phyloP scores from a whole-genome alignment of 208 protist species.

The Trypanosoma vivax region DNA sequence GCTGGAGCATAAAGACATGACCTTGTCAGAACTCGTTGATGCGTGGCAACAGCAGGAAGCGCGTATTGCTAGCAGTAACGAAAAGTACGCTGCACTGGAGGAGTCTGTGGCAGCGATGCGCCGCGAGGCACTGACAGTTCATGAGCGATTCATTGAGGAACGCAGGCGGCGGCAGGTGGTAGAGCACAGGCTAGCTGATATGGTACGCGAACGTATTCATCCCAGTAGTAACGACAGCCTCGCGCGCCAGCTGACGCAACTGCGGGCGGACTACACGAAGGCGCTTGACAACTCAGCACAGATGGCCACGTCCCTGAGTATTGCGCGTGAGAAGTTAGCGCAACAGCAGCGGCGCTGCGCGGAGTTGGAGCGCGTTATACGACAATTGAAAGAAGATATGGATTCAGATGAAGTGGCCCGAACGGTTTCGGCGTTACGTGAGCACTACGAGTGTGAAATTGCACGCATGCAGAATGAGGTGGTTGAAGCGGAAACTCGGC shows the following conservation, averaged over 20 bases:
- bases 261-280: slow-evolving; percentile 54
- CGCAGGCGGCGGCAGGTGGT: slow-evolving; percentile 60
- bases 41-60: slow-evolving; percentile 54
- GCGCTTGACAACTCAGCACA: slow-evolving; percentile 72
- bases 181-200: slow-evolving; percentile 68
- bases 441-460: slow-evolving; percentile 42
- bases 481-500: slow-evolving; percentile 23
- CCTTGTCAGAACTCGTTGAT: slow-evolving; percentile 74
- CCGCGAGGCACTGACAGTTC: slow-evolving; percentile 55
- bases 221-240: slow-evolving; percentile 25
- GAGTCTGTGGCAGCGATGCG: slow-evolving; percentile 28
- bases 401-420: slow-evolving; percentile 50
- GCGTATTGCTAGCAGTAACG: slow-evolving; percentile 35
- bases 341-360: slow-evolving; percentile 14
- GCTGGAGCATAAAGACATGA: slow-evolving; percentile 67
- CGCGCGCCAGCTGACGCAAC: slow-evolving; percentile 38
- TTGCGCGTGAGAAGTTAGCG: slow-evolving; percentile 39
- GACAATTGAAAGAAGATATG: slow-evolving; percentile 43
- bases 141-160: slow-evolving; percentile 68
- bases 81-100: slow-evolving; percentile 30
- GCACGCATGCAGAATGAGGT: slow-evolving; percentile 21
- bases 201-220: slow-evolving; percentile 60
- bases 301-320: slow-evolving; percentile 50
- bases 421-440: slow-evolving; percentile 44
- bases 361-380: slow-evolving; percentile 21